These are phyloP conservation scores for Alisma plantagoaquatica DNA, from an alignment of 106 monocot species.

Conservation along the genomic window DNA sequence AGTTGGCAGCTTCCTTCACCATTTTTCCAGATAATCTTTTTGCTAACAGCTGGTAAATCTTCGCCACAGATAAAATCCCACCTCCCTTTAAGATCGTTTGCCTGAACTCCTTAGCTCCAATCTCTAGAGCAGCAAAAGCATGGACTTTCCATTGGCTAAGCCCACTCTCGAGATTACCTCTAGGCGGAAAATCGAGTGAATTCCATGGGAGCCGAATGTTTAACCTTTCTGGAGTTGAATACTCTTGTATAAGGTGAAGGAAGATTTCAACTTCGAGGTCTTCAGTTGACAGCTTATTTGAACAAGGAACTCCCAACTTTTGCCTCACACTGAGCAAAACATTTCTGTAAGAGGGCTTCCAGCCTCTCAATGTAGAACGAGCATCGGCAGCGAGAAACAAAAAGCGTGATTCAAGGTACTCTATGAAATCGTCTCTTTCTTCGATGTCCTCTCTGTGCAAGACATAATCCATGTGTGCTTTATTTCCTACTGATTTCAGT, in stretches of 20 bases:
- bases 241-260: constrained; percentile 76
- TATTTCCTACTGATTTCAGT: constrained; percentile 70
- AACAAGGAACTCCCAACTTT: constrained; percentile 71
- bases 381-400: constrained; percentile 98
- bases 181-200: constrained; percentile 9
- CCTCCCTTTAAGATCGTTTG: constrained; percentile 81
- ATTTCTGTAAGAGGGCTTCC: constrained; percentile 88
- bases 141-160: constrained; percentile 77
- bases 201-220: constrained; percentile 30
- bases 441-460: constrained; percentile 48
- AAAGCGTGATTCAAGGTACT: constrained; percentile 79
- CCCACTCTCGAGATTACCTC: constrained; percentile 60
- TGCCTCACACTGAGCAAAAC: constrained; percentile 72
- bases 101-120: constrained; percentile 66
- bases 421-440: constrained; percentile 70
- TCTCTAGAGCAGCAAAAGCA: constrained; percentile 39
- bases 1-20: constrained; percentile 82
- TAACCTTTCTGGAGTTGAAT: no score
- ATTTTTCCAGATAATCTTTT: constrained; percentile 78
- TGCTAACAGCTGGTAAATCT: constrained; percentile 63
- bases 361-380: constrained; percentile 75
- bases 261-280: constrained; percentile 97
- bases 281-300: constrained; percentile 69
- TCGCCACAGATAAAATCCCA: constrained; percentile 62
- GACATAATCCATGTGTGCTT: constrained; percentile 41